Evolutionary conservation across 306 rosid species (phyloP).

Genomic region (Malus fusca): DNA sequence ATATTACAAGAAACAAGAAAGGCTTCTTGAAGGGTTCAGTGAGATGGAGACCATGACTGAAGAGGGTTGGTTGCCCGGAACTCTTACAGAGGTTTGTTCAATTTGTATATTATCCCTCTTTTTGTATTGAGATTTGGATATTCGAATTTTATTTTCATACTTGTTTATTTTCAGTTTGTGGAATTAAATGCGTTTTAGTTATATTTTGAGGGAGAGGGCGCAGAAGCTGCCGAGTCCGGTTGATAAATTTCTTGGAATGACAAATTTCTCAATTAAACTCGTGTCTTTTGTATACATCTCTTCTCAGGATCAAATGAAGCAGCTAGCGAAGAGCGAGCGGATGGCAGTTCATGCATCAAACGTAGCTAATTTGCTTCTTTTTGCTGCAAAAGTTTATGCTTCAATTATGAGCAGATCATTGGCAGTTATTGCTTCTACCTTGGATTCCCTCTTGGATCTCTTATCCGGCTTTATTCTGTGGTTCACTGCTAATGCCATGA

Average conservation of each 20-base stretch:
- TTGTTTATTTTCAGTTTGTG: neutral
- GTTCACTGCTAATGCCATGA: slow-evolving; percentile 74
- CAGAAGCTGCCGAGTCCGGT: neutral
- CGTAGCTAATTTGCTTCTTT: slow-evolving; percentile 49
- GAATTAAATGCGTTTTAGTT: neutral
- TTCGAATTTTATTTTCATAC: neutral
- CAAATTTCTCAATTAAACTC: neutral
- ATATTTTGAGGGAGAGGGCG: neutral
- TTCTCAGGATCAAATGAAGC: slow-evolving; percentile 61
- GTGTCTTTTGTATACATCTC: neutral
- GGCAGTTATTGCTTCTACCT: slow-evolving; percentile 77
- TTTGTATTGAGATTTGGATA: neutral
- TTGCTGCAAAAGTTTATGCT: slow-evolving; percentile 66
- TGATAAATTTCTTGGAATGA: neutral
- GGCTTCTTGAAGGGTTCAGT: slow-evolving; percentile 66
- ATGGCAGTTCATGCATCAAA: slow-evolving; percentile 55
- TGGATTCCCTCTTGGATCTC: slow-evolving; percentile 82
- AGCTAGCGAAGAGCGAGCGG: slow-evolving; percentile 60
- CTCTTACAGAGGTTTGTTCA: slow-evolving; percentile 55
- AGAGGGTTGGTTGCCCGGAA: slow-evolving; percentile 51
- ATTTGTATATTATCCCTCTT: neutral
- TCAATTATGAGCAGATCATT: slow-evolving; percentile 60
- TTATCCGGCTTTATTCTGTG: slow-evolving; percentile 78
- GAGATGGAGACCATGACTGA: slow-evolving; percentile 71
- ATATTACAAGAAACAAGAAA: slow-evolving; percentile 68